phyloP scores from a whole-genome alignment of 2,329 filamentous ascomycete genomes.

The Dendryphion nanum region DNA sequence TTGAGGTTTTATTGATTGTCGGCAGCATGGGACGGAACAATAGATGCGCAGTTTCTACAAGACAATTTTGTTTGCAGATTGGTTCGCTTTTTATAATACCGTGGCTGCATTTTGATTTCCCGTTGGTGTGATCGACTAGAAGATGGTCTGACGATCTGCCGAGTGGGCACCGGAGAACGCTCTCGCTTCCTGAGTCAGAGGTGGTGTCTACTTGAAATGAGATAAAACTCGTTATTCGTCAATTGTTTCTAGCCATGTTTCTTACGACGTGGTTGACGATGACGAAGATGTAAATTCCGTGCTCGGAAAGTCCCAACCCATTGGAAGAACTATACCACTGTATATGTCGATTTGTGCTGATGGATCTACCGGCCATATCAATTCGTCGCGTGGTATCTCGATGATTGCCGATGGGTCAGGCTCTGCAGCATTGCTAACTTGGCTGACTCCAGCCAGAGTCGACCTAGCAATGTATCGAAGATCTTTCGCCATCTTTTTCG shows the following conservation, averaged over 20 bases:
- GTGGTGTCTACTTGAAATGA: too few species aligned
- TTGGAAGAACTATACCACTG: constrained; percentile 24
- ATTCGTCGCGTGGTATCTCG: constrained; percentile 28
- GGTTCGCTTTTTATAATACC: too few species aligned
- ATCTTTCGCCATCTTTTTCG: constrained; percentile 67
- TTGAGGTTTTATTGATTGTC: too few species aligned
- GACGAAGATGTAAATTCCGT: constrained; percentile 12
- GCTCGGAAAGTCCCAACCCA: constrained; percentile 18
- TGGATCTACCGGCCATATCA: constrained; percentile 28
- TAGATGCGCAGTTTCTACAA: too few species aligned
- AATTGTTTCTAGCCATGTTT: not conserved
- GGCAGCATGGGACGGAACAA: too few species aligned
- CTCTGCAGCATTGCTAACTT: constrained; percentile 4
- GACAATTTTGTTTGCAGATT: too few species aligned
- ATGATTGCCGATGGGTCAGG: constrained; percentile 14
- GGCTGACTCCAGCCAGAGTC: constrained; percentile 44
- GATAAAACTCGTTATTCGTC: too few species aligned
- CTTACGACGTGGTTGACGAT: constrained; percentile 5
- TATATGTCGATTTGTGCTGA: constrained; percentile 33
- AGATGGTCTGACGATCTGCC: too few species aligned
- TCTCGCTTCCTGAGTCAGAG: too few species aligned
- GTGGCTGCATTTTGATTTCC: too few species aligned
- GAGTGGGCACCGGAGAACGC: too few species aligned
- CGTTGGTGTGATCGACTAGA: too few species aligned
- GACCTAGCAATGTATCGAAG: constrained; percentile 72